Conservation (phyloP, 2,329 filamentous ascomycete genomes). For the Xylaria sp. region DNA sequence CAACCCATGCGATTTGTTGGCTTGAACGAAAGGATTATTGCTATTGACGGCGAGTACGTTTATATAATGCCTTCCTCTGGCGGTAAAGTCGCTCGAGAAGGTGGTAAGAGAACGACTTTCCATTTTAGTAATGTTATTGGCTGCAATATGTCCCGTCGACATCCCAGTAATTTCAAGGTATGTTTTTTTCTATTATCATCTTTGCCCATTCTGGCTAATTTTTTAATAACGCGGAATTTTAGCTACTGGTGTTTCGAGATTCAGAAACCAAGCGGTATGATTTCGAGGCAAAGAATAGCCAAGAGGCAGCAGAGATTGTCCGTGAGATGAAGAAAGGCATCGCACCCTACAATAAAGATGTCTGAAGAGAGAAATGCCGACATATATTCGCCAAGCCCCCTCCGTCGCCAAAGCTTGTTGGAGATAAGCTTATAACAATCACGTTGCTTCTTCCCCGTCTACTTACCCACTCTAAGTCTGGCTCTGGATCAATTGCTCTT, state of each 20-base stretch:
- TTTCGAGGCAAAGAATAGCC: conserved; percentile 78
- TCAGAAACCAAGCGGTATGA: conserved; percentile 84
- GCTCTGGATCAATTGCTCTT: not conserved
- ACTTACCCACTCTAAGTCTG: not conserved
- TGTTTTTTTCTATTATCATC: not conserved
- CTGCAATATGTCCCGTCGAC: conserved; percentile 81
- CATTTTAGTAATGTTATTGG: conserved; percentile 85
- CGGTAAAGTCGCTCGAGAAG: conserved; percentile 72
- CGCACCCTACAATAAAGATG: conserved; percentile 63
- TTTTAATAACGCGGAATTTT: conserved; percentile 11
- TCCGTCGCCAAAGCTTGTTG: not conserved
- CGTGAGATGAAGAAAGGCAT: conserved; percentile 81
- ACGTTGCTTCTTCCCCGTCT: not conserved
- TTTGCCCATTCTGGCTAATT: not conserved
- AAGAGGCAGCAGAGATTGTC: conserved; percentile 83
- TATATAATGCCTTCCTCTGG: conserved; percentile 80
- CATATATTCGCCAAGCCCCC: not conserved
- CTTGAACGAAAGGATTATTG: conserved; percentile 77
- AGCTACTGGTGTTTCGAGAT: conserved; percentile 78
- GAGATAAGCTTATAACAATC: not conserved
- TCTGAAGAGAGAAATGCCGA: conserved; percentile 10
- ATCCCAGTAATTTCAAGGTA: conserved; percentile 83
- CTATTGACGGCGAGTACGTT: conserved; percentile 86
- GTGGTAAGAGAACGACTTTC: conserved; percentile 79
- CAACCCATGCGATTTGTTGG: conserved; percentile 84